Conservation (phyloP, 345 rosid genomes). For the Conringia planisiliqua region DNA sequence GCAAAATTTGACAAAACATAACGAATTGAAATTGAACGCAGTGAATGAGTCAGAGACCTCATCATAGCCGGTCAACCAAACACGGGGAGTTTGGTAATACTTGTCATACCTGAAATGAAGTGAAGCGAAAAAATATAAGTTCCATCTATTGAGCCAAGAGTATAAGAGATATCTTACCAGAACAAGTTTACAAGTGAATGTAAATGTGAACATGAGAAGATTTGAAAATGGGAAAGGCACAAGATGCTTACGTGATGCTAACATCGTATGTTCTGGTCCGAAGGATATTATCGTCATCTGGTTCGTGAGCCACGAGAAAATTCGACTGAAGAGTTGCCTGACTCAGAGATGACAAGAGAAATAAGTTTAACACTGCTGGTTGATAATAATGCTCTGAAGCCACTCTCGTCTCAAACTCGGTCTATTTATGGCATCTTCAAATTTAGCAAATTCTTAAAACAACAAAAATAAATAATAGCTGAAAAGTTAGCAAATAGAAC, state of each 20-base stretch:
- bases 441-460: neutral
- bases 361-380: neutral
- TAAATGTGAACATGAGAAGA: neutral
- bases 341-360: conserved; percentile 6
- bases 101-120: conserved; percentile 64
- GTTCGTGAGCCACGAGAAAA: conserved; percentile 79
- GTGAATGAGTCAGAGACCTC: conserved; percentile 46
- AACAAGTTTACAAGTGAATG: neutral
- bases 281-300: conserved; percentile 86
- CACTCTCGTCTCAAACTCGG: neutral
- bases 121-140: neutral
- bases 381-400: neutral
- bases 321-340: conserved; percentile 86
- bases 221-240: neutral
- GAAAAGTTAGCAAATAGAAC: neutral
- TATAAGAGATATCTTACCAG: neutral
- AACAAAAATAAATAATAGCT: neutral
- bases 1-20: neutral
- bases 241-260: conserved; percentile 73
- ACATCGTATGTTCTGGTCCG: conserved; percentile 96
- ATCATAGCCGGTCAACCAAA: conserved; percentile 92
- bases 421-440: neutral
- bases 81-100: conserved; percentile 93
- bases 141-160: neutral
- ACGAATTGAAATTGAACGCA: neutral